Evolutionary conservation across 768 basidiomycete species (phyloP), one percentile per base, ranked within the genome.

Genomic region (Tricholoma bakamatsutake): DNA sequence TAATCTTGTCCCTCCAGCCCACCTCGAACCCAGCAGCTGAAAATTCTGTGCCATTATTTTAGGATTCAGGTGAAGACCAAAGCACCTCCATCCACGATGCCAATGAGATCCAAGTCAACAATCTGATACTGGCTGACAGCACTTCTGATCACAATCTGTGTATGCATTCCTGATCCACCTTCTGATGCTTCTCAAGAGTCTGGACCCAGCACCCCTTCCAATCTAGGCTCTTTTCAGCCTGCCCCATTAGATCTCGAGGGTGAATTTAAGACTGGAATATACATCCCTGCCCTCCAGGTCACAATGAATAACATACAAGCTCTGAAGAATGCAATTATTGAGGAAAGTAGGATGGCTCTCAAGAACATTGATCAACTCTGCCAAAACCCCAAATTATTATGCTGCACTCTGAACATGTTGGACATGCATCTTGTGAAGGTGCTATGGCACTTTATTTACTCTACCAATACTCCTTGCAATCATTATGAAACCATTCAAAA

Each of bases 401-500:
- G 3, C 6, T 3, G 18, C 18, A 15, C 18, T 21, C 40, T 42
- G 18, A 18, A 42, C 18, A 42, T 42, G 40, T 42, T 8, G 1
- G 17, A 42, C 9, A 42, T 8, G 9, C 40, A 42, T 21, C 40
- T 42, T 2, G 18, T 42, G 18, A 42, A 42, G 18, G 17, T 9
- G 10, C 17, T 42, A 9, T 10, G 40, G 1, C 40, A 42, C 40
- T 42, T 42, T 42, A 42, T 21, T 6, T 42, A 42, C 18, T 42
- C 40, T 1, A 42, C 40, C 10, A 21, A 52, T 52, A 27, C 35
- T 7, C 40, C 48, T 17, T 10, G 30, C 10, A 39, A 50, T 31
- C 59, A 52, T 18, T 52, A 58, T 48, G 39, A 57, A 24, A 51
- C 52, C 1, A 18, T 62, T 18, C 17, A 43, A 1, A 52, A 50